Conservation (phyloP, 192 early-diverging fungal species). For the Gigaspora rosea region DNA sequence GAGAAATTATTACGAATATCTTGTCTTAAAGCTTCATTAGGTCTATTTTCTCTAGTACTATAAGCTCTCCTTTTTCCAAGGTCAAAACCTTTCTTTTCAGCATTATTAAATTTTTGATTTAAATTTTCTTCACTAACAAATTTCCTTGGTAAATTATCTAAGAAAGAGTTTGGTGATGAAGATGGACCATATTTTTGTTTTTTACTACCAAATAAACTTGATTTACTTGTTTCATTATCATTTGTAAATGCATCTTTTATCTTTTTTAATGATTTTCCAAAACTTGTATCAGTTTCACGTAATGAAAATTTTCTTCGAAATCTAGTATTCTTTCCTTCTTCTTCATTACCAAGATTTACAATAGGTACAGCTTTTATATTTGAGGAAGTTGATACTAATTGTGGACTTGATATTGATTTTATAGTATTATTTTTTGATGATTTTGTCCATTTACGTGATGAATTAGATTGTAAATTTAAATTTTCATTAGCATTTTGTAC, state of each 20-base stretch:
- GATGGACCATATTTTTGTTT: neutral
- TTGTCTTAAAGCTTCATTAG: slow-evolving; percentile 1
- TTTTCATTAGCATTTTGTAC: neutral
- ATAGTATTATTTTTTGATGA: neutral
- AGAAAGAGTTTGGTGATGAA: neutral
- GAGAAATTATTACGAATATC: neutral
- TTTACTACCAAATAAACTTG: neutral
- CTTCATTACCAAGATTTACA: neutral
- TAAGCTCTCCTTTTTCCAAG: neutral
- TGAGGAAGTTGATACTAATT: slow-evolving; percentile 24
- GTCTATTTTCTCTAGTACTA: slow-evolving; percentile 11
- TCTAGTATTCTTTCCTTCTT: neutral
- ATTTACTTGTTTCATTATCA: slow-evolving; percentile 19
- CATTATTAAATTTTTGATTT: slow-evolving; percentile 9
- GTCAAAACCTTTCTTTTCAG: neutral
- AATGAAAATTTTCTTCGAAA: slow-evolving; percentile 20
- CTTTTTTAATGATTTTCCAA: slow-evolving; percentile 23
- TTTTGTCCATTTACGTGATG: slow-evolving; percentile 2
- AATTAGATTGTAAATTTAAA: neutral
- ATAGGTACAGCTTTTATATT: slow-evolving; percentile 28
- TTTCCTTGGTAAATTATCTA: slow-evolving; percentile 22
- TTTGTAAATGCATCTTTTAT: slow-evolving; percentile 25
- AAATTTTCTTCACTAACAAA: slow-evolving; percentile 28
- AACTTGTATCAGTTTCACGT: slow-evolving; percentile 14
- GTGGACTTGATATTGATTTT: slow-evolving; percentile 29